Evolutionary conservation across 2,329 filamentous ascomycete genomes (phyloP), one percentile per base, ranked within the genome.

Genomic region (Botrytis deweyae): DNA sequence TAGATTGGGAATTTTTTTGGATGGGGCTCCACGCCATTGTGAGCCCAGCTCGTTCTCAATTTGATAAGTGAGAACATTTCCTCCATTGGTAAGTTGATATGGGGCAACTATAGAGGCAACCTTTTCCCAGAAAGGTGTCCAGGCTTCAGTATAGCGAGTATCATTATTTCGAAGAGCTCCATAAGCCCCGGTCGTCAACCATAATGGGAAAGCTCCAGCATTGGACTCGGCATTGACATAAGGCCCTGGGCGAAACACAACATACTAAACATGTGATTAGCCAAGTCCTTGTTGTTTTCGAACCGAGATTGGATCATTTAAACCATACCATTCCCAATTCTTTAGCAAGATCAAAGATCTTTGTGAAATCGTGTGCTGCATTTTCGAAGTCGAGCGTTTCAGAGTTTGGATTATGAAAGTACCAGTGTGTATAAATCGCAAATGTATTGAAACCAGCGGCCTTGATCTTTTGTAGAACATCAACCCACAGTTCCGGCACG

Each of bases 401-500:
- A 3, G 93, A 88, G 1, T 89, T 90, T 6, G 84, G 82, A 64
- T 82, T 83, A 75, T 87, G 86, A 75, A 85, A 87, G 0, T 81
- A 91, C 93, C 93, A 96, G 78, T 94, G 88, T 8, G 90, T 85
- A 78, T 95, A 95, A 81, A 95, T 93, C 0, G 91, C 93, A 2
- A 94, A 91, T 59, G 89, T 87, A 77, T 92, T 95, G 83, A 93
- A 95, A 3, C 86, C 78, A 36, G 93, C 83, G 0, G 92, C 91
- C 81, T 92, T 94, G 81, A 95, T 90, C 82, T 97, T 96, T 78
- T 96, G 91, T 76, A 96, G 91, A 2, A 95, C 80, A 76, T 95
- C 93, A 14, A 92, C 84, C 85, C 91, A 90, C 4, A 92, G 82
- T 36, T 84, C 84, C 4, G 88, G 86, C 2, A 91, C 89, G 0